Conservation (phyloP, 78 protist species). For the Dictyostelium purpureum region DNA sequence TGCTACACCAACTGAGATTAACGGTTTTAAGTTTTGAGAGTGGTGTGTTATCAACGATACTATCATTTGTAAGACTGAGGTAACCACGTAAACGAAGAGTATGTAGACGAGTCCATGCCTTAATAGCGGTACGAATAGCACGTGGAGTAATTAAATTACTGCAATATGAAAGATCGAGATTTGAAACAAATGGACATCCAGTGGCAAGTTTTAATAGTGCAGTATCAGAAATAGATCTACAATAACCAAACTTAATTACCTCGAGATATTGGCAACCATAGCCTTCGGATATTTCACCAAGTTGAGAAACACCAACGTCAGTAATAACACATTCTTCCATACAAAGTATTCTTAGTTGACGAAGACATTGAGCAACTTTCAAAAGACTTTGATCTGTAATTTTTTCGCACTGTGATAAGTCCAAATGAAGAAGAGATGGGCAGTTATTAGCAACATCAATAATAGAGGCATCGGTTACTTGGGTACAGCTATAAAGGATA, state of each 20-base stretch:
- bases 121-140: slow-evolving; percentile 27
- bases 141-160: slow-evolving; percentile 62
- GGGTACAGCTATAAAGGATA: slow-evolving; percentile 33
- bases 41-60: neutral
- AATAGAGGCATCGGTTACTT: slow-evolving; percentile 40
- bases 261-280: slow-evolving; percentile 40
- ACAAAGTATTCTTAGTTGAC: slow-evolving; percentile 32
- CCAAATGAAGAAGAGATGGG: slow-evolving; percentile 28
- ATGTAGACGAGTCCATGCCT: slow-evolving; percentile 32
- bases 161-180: slow-evolving; percentile 41
- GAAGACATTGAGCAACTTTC: slow-evolving; percentile 32
- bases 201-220: neutral
- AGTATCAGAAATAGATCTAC: slow-evolving; percentile 48
- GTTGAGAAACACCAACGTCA: slow-evolving; percentile 30
- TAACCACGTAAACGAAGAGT: slow-evolving; percentile 67
- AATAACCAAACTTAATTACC: slow-evolving; percentile 63
- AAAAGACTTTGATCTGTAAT: slow-evolving; percentile 14
- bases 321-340: slow-evolving; percentile 70
- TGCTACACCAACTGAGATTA: slow-evolving; percentile 52
- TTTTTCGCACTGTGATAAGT: slow-evolving; percentile 59
- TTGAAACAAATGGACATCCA: slow-evolving; percentile 57
- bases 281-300: slow-evolving; percentile 30
- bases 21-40: slow-evolving; percentile 12
- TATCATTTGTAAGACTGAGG: slow-evolving; percentile 20
- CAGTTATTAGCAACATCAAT: slow-evolving; percentile 38